A percentile compares a stretch with the other conserved stretches of the same genome.
phyloP scores from a whole-genome alignment of 2,329 filamentous ascomycete genomes.

The Xylaria sp. region DNA sequence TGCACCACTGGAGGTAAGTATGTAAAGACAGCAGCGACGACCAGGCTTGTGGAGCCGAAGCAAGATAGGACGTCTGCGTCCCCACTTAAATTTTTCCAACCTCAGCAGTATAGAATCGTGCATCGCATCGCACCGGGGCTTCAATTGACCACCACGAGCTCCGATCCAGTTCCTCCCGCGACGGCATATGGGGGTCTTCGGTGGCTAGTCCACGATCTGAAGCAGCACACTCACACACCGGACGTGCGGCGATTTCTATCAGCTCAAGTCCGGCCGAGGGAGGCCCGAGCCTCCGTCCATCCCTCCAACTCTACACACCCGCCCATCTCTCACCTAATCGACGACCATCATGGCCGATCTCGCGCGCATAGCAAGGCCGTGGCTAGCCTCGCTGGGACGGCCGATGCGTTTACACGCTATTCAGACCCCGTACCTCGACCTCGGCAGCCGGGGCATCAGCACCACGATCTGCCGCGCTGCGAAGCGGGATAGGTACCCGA shows the following conservation, averaged over 20 bases:
- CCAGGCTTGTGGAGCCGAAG: no score
- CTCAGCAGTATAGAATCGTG: no score
- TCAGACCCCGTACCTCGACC: constrained; percentile 3
- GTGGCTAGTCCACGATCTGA: not conserved
- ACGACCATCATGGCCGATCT: constrained; percentile 27
- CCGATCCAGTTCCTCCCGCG: not conserved
- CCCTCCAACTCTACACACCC: not conserved
- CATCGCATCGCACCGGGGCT: not conserved
- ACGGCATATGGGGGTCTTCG: not conserved
- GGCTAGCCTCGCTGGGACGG: constrained; percentile 18
- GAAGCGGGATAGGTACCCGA: not conserved
- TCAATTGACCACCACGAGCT: constrained; percentile 7
- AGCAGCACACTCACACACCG: not conserved
- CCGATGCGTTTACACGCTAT: not conserved
- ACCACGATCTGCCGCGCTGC: constrained; percentile 11
- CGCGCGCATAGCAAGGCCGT: constrained; percentile 28
- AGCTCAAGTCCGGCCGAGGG: constrained; percentile 7
- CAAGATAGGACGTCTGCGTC: no score
- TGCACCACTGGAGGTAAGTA: no score
- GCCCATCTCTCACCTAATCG: not conserved
- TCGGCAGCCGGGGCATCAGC: constrained; percentile 19
- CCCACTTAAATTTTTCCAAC: constrained; percentile 28
- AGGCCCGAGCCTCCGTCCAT: constrained; percentile 17
- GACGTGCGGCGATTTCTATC: not conserved
- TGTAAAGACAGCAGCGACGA: no score